A percentile compares a stretch with the other conserved stretches of the same genome.
These are phyloP conservation scores for Amanita rubescens DNA, from an alignment of 768 basidiomycete species.

Conservation along the genomic window DNA sequence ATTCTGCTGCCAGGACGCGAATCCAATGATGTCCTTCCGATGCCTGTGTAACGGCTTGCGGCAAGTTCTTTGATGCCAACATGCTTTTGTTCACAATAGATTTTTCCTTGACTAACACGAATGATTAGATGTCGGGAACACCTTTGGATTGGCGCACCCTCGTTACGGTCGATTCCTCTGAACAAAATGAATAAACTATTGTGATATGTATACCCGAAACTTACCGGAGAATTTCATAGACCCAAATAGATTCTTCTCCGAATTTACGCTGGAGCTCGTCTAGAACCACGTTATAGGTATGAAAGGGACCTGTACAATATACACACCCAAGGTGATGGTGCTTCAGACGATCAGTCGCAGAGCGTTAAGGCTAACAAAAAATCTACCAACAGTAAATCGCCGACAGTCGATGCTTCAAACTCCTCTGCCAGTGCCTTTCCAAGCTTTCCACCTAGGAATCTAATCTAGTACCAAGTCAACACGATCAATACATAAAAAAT, in stretches of 20 bases:
- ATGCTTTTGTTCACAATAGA: constrained; percentile 79
- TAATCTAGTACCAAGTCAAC: constrained; percentile 41
- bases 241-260: constrained; percentile 82
- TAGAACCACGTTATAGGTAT: constrained; percentile 19
- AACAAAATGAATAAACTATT: constrained; percentile 1
- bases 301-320: neutral
- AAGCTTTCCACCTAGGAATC: constrained; percentile 92
- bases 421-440: constrained; percentile 82
- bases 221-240: constrained; percentile 85
- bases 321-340: constrained; percentile 48
- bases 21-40: constrained; percentile 88
- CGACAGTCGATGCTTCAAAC: constrained; percentile 85
- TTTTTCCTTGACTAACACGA: constrained; percentile 72
- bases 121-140: neutral
- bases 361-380: neutral
- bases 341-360: constrained; percentile 25
- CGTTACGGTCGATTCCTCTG: constrained; percentile 82
- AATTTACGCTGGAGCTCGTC: constrained; percentile 78
- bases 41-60: constrained; percentile 63
- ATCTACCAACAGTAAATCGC: constrained; percentile 72
- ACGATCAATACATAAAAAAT: neutral
- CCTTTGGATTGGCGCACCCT: constrained; percentile 45
- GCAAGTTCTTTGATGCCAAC: constrained; percentile 94
- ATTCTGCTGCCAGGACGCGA: constrained; percentile 82
- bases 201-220: constrained; percentile 13